Conservation (phyloP, 352 stramenopile genomes). For the Phytopythium mirpurense region DNA sequence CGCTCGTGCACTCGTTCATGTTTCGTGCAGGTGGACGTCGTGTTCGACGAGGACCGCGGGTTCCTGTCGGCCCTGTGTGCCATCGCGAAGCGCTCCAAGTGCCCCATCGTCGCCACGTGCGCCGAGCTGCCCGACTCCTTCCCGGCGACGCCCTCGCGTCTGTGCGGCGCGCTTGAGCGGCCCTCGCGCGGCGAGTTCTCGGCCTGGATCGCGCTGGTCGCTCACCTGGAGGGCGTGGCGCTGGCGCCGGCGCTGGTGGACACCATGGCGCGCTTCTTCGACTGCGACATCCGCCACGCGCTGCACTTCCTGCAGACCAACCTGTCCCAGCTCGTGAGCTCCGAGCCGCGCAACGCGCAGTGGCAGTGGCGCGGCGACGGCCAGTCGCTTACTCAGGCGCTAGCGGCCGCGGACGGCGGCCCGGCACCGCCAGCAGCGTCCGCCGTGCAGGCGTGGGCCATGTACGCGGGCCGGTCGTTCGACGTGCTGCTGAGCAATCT, state of each 20-base stretch:
- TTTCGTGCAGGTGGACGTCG: conserved; percentile 43
- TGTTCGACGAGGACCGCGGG: conserved; percentile 81
- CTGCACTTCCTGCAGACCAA: conserved; percentile 69
- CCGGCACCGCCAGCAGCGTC: neutral
- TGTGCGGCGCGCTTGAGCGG: conserved; percentile 31
- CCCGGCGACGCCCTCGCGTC: conserved; percentile 33
- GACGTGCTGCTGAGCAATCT: conserved; percentile 64
- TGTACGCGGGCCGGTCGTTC: conserved; percentile 35
- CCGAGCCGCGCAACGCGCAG: conserved; percentile 6
- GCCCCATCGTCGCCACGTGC: conserved; percentile 75
- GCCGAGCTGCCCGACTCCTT: conserved; percentile 53
- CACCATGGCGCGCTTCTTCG: conserved; percentile 45
- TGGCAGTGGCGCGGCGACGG: conserved; percentile 12
- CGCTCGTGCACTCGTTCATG: too few species aligned
- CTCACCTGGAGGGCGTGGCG: conserved; percentile 45
- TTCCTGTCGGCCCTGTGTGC: conserved; percentile 63
- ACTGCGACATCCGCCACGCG: conserved; percentile 60
- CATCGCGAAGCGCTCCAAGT: conserved; percentile 81
- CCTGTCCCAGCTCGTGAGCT: conserved; percentile 15
- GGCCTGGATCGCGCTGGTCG: conserved; percentile 58
- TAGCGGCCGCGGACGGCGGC: neutral
- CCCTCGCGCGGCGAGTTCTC: conserved; percentile 58
- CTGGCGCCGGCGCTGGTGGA: conserved; percentile 28
- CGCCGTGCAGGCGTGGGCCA: conserved; percentile 42
- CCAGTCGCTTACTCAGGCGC: neutral